Conservation (phyloP, 805 yeast genomes). For the Saccharomycopsis malanga region DNA sequence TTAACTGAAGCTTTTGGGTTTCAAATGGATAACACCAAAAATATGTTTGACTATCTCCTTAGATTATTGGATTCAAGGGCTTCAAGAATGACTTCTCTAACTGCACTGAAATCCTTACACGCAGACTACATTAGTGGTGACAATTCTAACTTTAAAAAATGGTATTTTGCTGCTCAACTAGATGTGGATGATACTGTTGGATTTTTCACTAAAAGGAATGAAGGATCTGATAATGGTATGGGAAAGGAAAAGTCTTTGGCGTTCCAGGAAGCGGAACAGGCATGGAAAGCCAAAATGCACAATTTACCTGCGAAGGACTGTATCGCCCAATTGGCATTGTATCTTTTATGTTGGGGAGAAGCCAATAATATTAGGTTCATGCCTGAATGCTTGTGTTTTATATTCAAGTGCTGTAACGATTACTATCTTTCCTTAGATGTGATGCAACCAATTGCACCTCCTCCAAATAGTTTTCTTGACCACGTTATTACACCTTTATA, state of each 20-base stretch:
- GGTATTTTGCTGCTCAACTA: conserved; percentile 72
- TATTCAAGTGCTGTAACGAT: conserved; percentile 75
- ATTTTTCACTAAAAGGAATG: conserved; percentile 26
- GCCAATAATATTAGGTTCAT: conserved; percentile 79
- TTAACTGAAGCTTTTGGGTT: conserved; percentile 56
- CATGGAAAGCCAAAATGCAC: conserved; percentile 48
- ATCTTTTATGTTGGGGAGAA: conserved; percentile 82
- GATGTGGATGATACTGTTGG: conserved; percentile 50
- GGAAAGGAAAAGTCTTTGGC: conserved; percentile 22
- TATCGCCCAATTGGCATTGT: conserved; percentile 58
- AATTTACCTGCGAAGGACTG: conserved; percentile 45
- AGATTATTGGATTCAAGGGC: conserved; percentile 61
- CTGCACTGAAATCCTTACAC: conserved; percentile 55
- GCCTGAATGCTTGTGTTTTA: conserved; percentile 84
- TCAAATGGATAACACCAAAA: conserved; percentile 56
- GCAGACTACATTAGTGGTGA: conserved; percentile 71
- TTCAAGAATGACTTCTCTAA: conserved; percentile 50
- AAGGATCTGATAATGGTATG: conserved; percentile 5
- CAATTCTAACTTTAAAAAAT: conserved; percentile 60
- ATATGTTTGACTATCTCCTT: conserved; percentile 62
- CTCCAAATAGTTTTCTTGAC: conserved; percentile 44
- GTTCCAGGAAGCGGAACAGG: conserved; percentile 38
- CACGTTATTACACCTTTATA: conserved; percentile 72
- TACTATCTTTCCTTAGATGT: conserved; percentile 44
- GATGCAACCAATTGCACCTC: conserved; percentile 28